phyloP scores from a whole-genome alignment of 345 rosid species.

The Cardamine resedifolia region DNA sequence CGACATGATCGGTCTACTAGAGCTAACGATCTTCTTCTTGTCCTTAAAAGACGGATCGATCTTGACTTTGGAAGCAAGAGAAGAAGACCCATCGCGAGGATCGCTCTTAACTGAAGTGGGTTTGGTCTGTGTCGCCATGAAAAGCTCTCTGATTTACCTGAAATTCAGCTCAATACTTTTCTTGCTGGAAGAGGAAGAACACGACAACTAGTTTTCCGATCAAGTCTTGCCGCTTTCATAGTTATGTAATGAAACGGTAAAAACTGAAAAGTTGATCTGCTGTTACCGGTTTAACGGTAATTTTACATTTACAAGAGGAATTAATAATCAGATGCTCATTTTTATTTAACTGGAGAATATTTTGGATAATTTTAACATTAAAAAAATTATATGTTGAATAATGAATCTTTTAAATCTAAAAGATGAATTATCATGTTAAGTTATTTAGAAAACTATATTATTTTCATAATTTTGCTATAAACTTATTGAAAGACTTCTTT shows the following conservation, averaged over 20 bases:
- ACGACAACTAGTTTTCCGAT: slow-evolving; percentile 19
- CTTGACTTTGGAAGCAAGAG: slow-evolving; percentile 40
- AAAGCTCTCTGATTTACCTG: slow-evolving; percentile 17
- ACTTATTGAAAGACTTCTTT: not conserved
- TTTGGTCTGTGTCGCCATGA: slow-evolving; percentile 55
- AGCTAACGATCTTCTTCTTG: slow-evolving; percentile 54
- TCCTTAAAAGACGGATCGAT: slow-evolving; percentile 45
- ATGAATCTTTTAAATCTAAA: not conserved
- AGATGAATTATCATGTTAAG: not conserved
- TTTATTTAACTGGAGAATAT: not conserved
- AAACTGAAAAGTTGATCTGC: slow-evolving; percentile 1
- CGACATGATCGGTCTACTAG: slow-evolving; percentile 45
- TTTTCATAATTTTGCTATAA: not conserved
- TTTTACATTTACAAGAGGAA: not conserved
- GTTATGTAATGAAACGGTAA: slow-evolving; percentile 33
- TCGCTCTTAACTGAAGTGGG: slow-evolving; percentile 47
- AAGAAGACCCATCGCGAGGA: slow-evolving; percentile 52
- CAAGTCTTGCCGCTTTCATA: slow-evolving; percentile 21
- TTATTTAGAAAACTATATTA: not conserved
- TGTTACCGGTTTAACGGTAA: slow-evolving; percentile 25
- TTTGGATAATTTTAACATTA: not conserved
- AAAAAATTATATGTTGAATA: not conserved
- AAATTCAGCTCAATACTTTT: slow-evolving; percentile 6
- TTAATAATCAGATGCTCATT: too few species aligned
- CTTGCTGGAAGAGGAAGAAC: not conserved